phyloP scores from a whole-genome alignment of 768 basidiomycete species.

The Clitopilus passeckerianus region DNA sequence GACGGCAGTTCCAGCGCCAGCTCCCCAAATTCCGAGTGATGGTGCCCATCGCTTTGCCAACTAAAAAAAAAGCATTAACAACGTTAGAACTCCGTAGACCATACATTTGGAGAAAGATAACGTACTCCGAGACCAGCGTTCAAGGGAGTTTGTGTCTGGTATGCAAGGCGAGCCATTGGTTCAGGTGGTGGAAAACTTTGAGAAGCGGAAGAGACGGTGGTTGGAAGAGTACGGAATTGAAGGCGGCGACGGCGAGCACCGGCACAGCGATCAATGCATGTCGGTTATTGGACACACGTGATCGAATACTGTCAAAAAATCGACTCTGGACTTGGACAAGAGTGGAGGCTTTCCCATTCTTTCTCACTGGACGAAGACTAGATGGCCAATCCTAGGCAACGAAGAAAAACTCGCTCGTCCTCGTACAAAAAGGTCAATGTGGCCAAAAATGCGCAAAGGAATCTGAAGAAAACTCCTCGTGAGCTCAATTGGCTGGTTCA shows the following conservation, averaged over 20 bases:
- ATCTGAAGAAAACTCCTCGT: constrained; percentile 78
- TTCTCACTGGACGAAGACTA: neutral
- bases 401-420: constrained; percentile 78
- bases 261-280: constrained; percentile 4
- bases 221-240: constrained; percentile 25
- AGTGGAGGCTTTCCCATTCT: neutral
- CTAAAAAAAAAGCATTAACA: constrained; percentile 23
- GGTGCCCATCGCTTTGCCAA: constrained; percentile 53
- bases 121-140: constrained; percentile 33
- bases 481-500: constrained; percentile 17
- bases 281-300: constrained; percentile 3
- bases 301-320: neutral
- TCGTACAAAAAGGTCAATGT: constrained; percentile 71
- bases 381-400: constrained; percentile 95
- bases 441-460: constrained; percentile 68
- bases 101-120: neutral
- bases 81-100: constrained; percentile 6
- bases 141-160: constrained; percentile 33
- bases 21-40: constrained; percentile 66
- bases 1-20: constrained; percentile 60
- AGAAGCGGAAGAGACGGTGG: constrained; percentile 8
- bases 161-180: constrained; percentile 38
- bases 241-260: constrained; percentile 22
- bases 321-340: neutral
- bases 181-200: constrained; percentile 1